Evolutionary conservation across 208 protist genomes (phyloP).

Genomic region (Leishmania tarentolae): DNA sequence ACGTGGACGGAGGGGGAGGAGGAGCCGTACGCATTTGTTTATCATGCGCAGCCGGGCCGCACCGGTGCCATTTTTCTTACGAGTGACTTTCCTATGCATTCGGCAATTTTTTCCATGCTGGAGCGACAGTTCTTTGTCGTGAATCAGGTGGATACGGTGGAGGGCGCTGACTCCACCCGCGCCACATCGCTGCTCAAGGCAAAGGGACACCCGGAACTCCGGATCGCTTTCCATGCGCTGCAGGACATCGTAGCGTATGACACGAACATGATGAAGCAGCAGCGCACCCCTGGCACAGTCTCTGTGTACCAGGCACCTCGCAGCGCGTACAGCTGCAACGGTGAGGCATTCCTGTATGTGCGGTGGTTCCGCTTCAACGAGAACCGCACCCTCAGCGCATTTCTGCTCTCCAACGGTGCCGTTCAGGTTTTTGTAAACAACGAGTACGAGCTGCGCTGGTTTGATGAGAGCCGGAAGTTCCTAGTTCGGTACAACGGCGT

Average conservation of each 20-base stretch:
- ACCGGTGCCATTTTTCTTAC: constrained; percentile 83
- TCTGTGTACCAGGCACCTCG: constrained; percentile 79
- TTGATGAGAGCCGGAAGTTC: constrained; percentile 83
- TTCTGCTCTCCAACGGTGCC: constrained; percentile 86
- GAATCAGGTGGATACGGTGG: constrained; percentile 57
- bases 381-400: constrained; percentile 63
- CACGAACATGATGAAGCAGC: constrained; percentile 83
- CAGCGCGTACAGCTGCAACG: constrained; percentile 62
- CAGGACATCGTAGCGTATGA: constrained; percentile 77
- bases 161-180: constrained; percentile 51
- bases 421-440: constrained; percentile 83
- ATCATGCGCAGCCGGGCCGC: constrained; percentile 84
- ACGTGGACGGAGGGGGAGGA: constrained; percentile 8
- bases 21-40: constrained; percentile 74
- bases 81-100: constrained; percentile 77
- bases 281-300: constrained; percentile 76
- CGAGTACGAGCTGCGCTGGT: constrained; percentile 87
- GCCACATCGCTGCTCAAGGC: constrained; percentile 59
- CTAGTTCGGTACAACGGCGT: constrained; percentile 82
- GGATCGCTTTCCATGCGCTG: constrained; percentile 57
- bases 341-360: constrained; percentile 81
- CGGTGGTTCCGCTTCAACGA: constrained; percentile 88
- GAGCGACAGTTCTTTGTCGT: constrained; percentile 86
- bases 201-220: constrained; percentile 44
- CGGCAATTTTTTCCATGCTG: constrained; percentile 76